phyloP scores from a whole-genome alignment of 2,329 filamentous ascomycete species.

The Penicillium palitans region DNA sequence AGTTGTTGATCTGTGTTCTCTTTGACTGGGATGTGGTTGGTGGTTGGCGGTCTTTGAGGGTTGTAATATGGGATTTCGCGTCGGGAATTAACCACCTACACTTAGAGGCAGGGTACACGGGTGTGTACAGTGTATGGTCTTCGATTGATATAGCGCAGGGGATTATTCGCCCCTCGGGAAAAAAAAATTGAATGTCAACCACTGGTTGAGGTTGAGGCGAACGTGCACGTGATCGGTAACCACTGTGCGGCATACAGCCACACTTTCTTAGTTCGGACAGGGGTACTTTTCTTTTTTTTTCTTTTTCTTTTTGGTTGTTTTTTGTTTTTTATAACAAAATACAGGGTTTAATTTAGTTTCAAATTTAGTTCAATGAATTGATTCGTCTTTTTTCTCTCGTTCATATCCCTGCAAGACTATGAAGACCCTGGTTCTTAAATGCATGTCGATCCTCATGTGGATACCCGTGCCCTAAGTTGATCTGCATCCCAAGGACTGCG shows the following conservation, averaged over 20 bases:
- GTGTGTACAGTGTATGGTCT: background rate
- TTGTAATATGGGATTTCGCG: background rate
- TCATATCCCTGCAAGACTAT: background rate
- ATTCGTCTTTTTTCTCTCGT: background rate
- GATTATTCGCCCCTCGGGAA: slow-evolving; percentile 11
- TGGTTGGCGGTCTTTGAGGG: background rate
- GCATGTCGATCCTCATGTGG: slow-evolving; percentile 12
- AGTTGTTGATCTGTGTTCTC: background rate
- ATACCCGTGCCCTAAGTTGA: slow-evolving; percentile 10
- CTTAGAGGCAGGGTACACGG: background rate
- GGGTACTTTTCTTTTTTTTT: background rate
- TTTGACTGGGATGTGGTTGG: background rate
- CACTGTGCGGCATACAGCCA: slow-evolving; percentile 2
- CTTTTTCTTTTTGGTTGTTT: background rate
- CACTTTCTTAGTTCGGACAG: background rate
- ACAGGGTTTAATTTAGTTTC: background rate
- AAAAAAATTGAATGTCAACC: slow-evolving; percentile 9
- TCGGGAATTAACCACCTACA: background rate
- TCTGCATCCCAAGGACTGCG: background rate
- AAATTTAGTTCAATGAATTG: background rate
- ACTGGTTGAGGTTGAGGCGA: slow-evolving; percentile 12
- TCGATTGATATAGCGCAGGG: background rate
- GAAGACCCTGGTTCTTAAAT: background rate
- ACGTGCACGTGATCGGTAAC: slow-evolving; percentile 8
- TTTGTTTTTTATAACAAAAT: background rate